These are phyloP conservation scores for Kwoniella shivajii DNA, from an alignment of 1,284 basidiomycete species.

Conservation along the genomic window DNA sequence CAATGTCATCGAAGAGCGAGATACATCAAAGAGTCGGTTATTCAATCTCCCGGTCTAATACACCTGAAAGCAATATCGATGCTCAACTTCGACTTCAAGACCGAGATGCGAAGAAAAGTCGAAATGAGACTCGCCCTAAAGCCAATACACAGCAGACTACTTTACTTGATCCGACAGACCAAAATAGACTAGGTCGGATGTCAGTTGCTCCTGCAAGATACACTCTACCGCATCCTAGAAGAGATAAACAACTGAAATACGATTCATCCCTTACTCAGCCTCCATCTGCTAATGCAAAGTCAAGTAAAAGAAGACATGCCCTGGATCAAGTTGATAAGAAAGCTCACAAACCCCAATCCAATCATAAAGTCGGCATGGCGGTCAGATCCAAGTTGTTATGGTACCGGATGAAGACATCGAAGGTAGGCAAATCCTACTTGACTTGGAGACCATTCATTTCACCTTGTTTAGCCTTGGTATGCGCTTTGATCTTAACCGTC, in stretches of 20 bases:
- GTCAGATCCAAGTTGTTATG: too few species aligned
- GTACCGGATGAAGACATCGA: too few species aligned
- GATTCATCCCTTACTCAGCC: not conserved
- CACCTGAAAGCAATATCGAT: too few species aligned
- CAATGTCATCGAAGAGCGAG: not conserved
- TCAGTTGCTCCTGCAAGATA: constrained; percentile 39
- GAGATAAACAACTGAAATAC: not conserved
- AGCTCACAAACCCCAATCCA: too few species aligned
- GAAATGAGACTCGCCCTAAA: not conserved
- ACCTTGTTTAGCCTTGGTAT: constrained; percentile 13
- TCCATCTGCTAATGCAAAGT: not conserved
- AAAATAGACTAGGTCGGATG: constrained; percentile 38
- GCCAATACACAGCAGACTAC: constrained; percentile 5
- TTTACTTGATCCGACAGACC: constrained; percentile 16
- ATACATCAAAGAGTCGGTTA: not conserved
- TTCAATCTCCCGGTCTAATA: not conserved
- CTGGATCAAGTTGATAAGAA: too few species aligned
- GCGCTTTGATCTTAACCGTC: constrained; percentile 30
- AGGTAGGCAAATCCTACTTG: constrained; percentile 16
- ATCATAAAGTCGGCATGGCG: too few species aligned
- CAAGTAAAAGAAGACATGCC: not conserved
- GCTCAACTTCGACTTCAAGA: too few species aligned
- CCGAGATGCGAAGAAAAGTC: not conserved
- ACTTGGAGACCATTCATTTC: constrained; percentile 31
- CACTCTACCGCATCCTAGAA: constrained; percentile 21